phyloP scores from a whole-genome alignment of 495 filamentous ascomycete genomes.

The Trichoderma orchidacearum region DNA sequence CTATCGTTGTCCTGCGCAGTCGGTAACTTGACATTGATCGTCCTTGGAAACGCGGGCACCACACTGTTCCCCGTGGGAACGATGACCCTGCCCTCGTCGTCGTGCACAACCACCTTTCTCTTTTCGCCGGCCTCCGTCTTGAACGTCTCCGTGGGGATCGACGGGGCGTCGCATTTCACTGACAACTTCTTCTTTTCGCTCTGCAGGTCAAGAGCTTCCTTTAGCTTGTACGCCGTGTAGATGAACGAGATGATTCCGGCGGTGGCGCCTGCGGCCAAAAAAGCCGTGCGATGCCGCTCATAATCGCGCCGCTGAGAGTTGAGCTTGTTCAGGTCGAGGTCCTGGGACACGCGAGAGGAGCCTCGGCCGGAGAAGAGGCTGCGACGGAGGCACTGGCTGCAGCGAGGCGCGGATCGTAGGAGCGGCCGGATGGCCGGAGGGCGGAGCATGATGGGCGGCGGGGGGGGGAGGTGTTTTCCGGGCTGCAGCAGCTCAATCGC shows the following conservation, averaged over 20 bases:
- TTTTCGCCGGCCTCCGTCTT: conserved; percentile 24
- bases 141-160: conserved; percentile 27
- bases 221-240: conserved; percentile 28
- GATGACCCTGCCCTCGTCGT: conserved; percentile 45
- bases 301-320: conserved; percentile 24
- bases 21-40: conserved; percentile 26
- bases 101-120: conserved; percentile 41
- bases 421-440: conserved; percentile 11
- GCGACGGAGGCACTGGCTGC: conserved; percentile 11
- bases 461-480: too few relatives aligned
- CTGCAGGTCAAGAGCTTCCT: conserved; percentile 13
- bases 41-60: conserved; percentile 68
- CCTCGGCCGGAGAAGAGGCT: conserved; percentile 18
- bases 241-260: conserved; percentile 34
- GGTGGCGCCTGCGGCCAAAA: conserved; percentile 31
- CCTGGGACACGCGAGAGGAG: conserved; percentile 21
- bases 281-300: conserved; percentile 27
- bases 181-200: conserved; percentile 8
- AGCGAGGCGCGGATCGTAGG: conserved; percentile 5
- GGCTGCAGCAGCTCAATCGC: too few relatives aligned
- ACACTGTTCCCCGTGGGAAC: conserved; percentile 72
- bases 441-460: conserved; percentile 12
- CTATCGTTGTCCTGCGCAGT: conserved; percentile 7
- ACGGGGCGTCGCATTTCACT: conserved; percentile 28
- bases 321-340: conserved; percentile 30